Evolutionary conservation across 148 eudicot genomes (phyloP).

Genomic region (Agrostemma githago): DNA sequence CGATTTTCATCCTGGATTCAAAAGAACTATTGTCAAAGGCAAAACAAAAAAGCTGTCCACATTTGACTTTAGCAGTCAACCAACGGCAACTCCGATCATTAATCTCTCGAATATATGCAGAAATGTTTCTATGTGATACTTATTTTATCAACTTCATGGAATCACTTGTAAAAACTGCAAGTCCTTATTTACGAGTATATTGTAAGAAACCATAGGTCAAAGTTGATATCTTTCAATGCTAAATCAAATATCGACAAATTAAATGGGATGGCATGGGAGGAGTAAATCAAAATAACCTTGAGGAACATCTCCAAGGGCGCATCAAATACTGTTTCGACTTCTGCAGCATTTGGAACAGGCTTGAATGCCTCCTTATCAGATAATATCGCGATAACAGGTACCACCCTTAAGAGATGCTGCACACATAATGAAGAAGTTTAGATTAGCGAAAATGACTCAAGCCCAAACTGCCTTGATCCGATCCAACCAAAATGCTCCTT

Average conservation of each 20-base stretch:
- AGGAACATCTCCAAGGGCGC: conserved; percentile 85
- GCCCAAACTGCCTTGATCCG: not conserved
- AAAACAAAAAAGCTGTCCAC: not conserved
- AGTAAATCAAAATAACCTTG: conserved; percentile 34
- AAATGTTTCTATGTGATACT: not conserved
- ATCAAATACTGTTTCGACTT: conserved; percentile 80
- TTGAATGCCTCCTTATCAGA: conserved; percentile 48
- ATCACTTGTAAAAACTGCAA: not conserved
- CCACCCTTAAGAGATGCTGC: conserved; percentile 42
- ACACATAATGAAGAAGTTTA: conserved; percentile 18
- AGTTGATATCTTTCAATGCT: no score
- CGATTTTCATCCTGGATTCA: conserved; percentile 64
- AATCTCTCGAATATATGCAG: not conserved
- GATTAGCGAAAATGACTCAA: not conserved
- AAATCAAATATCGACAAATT: not conserved
- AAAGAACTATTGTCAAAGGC: not conserved
- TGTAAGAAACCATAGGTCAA: not conserved
- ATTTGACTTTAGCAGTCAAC: not conserved
- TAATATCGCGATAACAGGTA: conserved; percentile 46
- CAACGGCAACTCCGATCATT: not conserved
- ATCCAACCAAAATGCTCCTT: not conserved
- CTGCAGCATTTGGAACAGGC: conserved; percentile 56
- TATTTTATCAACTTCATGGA: not conserved
- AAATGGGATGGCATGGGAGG: not conserved
- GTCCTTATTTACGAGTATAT: not conserved